Percentiles rank a stretch among this genome's conserved stretches.
Evolutionary conservation across 108 stramenopile genomes (phyloP).

Genomic region (Cylindrotheca closterium): DNA sequence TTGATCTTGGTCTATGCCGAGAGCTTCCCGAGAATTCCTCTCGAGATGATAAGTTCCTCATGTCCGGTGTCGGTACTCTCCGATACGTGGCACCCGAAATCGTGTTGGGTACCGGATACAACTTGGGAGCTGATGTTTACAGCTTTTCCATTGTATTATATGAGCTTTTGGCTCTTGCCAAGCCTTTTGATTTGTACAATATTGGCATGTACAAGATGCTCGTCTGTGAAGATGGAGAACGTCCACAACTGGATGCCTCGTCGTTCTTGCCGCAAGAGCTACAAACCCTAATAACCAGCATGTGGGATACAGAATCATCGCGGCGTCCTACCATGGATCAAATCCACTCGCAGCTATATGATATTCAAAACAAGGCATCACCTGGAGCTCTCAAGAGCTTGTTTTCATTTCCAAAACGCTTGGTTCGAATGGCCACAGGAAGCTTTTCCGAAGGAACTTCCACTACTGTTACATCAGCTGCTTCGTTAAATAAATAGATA

Average conservation of each 20-base stretch:
- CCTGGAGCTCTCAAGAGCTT: no score
- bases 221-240: conserved; percentile 31
- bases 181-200: conserved; percentile 29
- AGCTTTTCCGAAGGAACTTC: not conserved
- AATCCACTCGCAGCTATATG: no score
- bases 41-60: conserved; percentile 19
- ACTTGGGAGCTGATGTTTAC: conserved; percentile 53
- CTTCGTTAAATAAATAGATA: no score
- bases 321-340: conserved; percentile 15
- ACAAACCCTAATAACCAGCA: conserved; percentile 9
- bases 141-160: conserved; percentile 50
- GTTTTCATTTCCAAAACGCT: not conserved
- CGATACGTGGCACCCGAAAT: conserved; percentile 48
- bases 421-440: not conserved
- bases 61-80: conserved; percentile 26
- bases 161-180: conserved; percentile 27
- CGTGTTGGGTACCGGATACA: conserved; percentile 19
- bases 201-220: conserved; percentile 11
- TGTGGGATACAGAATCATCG: conserved; percentile 14
- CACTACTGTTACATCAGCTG: not conserved
- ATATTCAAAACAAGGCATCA: no score
- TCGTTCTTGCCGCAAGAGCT: conserved; percentile 32
- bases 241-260: conserved; percentile 34
- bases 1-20: conserved; percentile 30
- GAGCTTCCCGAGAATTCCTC: conserved; percentile 30